Evolutionary conservation across 208 protist species (phyloP).

Genomic region (Vickermania spadyakhi): DNA sequence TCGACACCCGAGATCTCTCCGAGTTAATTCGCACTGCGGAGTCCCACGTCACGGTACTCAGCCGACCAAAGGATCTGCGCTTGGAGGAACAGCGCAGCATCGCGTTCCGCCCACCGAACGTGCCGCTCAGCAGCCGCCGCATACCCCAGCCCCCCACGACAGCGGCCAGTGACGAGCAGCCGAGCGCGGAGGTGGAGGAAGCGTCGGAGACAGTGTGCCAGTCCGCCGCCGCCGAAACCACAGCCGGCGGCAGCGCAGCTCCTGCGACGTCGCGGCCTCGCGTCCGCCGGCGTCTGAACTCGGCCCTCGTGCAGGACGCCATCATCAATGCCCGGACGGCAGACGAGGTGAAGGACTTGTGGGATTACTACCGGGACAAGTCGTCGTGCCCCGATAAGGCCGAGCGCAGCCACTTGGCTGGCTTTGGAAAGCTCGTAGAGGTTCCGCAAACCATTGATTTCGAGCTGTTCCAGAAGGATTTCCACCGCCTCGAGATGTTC

Average conservation of each 20-base stretch:
- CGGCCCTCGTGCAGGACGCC: constrained; percentile 21
- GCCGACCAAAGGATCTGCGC: constrained; percentile 1
- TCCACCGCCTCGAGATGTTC: constrained; percentile 43
- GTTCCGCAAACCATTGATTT: constrained; percentile 14
- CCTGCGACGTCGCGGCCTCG: not conserved
- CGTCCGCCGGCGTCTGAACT: constrained; percentile 11
- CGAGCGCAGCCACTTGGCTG: not conserved
- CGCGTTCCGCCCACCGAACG: not conserved
- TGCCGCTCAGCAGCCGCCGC: not conserved
- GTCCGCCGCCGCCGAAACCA: not conserved
- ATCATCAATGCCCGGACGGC: constrained; percentile 24
- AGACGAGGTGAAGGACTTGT: constrained; percentile 31
- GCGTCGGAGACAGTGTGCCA: not conserved
- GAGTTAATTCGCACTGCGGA: constrained; percentile 7
- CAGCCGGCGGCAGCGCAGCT: not conserved
- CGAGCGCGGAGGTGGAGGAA: constrained; percentile 2
- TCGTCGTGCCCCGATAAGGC: not conserved
- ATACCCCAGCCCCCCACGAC: not conserved
- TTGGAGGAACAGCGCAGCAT: not conserved
- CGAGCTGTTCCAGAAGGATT: constrained; percentile 32
- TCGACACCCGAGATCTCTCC: constrained; percentile 21
- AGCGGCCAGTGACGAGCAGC: not conserved
- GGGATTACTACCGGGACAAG: constrained; percentile 36
- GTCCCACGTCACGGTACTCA: constrained; percentile 1
- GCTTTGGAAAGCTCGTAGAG: not conserved